phyloP scores from a whole-genome alignment of 768 basidiomycete genomes.

The Agaricus bisporus region DNA sequence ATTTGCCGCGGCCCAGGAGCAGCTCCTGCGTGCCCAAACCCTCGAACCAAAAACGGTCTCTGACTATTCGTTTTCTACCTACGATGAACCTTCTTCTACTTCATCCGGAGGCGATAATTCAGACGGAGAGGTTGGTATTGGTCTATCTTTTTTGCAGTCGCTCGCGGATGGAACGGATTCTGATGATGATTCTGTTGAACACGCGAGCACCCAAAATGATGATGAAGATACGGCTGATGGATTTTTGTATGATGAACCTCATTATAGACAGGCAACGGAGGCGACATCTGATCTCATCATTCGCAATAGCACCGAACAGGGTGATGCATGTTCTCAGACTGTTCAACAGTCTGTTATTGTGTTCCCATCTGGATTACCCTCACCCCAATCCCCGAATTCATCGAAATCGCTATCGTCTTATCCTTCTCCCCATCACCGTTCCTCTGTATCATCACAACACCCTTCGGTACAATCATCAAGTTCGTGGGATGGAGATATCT shows the following conservation, averaged over 20 bases:
- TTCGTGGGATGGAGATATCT: constrained; percentile 69
- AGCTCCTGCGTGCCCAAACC: constrained; percentile 4
- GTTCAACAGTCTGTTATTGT: background rate
- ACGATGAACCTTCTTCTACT: constrained; percentile 15
- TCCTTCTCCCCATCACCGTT: background rate
- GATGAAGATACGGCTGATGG: constrained; percentile 20
- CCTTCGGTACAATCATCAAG: constrained; percentile 24
- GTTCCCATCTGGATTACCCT: background rate
- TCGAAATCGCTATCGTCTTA: constrained; percentile 10
- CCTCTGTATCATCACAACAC: constrained; percentile 12
- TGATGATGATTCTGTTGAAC: constrained; percentile 20
- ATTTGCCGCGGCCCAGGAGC: constrained; percentile 9
- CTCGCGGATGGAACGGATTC: constrained; percentile 31
- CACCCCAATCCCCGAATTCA: constrained; percentile 7
- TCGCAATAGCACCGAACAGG: constrained; percentile 1
- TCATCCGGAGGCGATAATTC: constrained; percentile 31
- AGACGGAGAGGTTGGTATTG: constrained; percentile 64
- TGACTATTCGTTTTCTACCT: constrained; percentile 19
- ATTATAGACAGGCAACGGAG: background rate
- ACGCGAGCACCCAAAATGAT: background rate
- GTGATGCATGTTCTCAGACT: background rate
- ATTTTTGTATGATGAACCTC: constrained; percentile 14
- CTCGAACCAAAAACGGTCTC: constrained; percentile 11
- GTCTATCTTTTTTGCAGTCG: constrained; percentile 56
- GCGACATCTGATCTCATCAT: background rate